Evolutionary conservation across 2,329 filamentous ascomycete genomes (phyloP).

Genomic region (Talaromyces piceae): DNA sequence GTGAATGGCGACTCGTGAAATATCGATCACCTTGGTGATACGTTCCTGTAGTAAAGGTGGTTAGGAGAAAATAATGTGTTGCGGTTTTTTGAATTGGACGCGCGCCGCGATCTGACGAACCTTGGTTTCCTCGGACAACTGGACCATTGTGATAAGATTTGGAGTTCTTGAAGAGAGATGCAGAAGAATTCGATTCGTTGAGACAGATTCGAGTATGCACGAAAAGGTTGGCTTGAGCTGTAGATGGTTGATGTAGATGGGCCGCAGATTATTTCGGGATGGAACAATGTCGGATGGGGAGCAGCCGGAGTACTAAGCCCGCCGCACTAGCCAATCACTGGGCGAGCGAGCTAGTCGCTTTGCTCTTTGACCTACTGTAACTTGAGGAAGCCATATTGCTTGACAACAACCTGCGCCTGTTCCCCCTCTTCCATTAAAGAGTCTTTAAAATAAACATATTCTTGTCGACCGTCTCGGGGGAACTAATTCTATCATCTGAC

Average conservation of each 20-base stretch:
- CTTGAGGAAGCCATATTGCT: not conserved
- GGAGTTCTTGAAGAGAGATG: not conserved
- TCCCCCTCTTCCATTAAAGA: no score
- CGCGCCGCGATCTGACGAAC: slow-evolving; percentile 39
- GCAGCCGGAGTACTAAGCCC: not conserved
- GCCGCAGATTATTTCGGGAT: not conserved
- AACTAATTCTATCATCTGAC: not conserved
- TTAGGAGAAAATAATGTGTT: no score
- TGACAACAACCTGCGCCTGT: not conserved
- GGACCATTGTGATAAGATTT: slow-evolving; percentile 39
- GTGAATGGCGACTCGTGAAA: slow-evolving; percentile 88
- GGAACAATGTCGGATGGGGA: not conserved
- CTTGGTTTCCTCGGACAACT: slow-evolving; percentile 95
- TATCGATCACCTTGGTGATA: slow-evolving; percentile 92
- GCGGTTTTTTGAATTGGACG: no score
- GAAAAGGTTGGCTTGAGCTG: not conserved
- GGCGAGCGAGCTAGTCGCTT: no score
- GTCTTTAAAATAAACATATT: not conserved
- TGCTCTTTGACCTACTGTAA: not conserved
- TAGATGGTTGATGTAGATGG: not conserved
- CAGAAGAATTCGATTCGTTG: not conserved
- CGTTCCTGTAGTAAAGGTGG: slow-evolving; percentile 62
- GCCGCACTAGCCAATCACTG: not conserved
- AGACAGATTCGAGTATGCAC: not conserved
- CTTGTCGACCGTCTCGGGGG: not conserved